Evolutionary conservation across 2,329 filamentous ascomycete genomes (phyloP), one percentile per base, ranked within the genome.

Genomic region (Chalara sp.): DNA sequence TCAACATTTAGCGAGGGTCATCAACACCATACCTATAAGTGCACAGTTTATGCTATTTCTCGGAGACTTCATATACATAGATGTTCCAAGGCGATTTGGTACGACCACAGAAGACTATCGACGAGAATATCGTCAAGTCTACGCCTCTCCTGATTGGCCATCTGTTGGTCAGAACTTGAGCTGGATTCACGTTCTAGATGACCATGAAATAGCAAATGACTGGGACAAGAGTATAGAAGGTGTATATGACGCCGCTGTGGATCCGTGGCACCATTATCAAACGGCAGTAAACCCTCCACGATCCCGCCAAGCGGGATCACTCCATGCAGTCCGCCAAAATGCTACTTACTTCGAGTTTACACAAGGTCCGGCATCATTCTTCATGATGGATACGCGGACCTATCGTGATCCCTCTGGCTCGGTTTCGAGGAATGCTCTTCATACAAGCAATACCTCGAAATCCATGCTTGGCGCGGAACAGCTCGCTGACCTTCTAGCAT

Each of bases 101-200:
- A 81, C 78, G 40, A 77, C 81, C 0, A 72, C 76, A 1, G 83
- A 88, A 49, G 83, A 90, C 61, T 99, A 96, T 67, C 81, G 91
- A 46, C 82, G 89, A 64, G 90, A 96, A 65, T 99, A 99, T 65
- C 84, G 92, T 21, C 89, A 95, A 61, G 84, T 96, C n/a, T 99
- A 99, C 64, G 86, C 89, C 0, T 96, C 91, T 2, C 92, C 92
- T 0, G 92, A 96, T 57, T 99, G 93, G 93, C 75, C 80, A 1
- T 72, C 81, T 0, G 83, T 87, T 8, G 82, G 82, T 1, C 76
- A 86, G 58, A 84, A 89, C 50, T 73, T 97, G n/a, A 95, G 91
- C 61, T 99, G 93, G 93, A 89, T 97, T 43, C 93, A 99, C 63
- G 91, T 95, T 2, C 79, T 96, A 11, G 93, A 99, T 64, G 93